Evolutionary conservation across 1,284 basidiomycete genomes (phyloP), one percentile per base, ranked within the genome.

Genomic region (Cryptococcus depauperatus): DNA sequence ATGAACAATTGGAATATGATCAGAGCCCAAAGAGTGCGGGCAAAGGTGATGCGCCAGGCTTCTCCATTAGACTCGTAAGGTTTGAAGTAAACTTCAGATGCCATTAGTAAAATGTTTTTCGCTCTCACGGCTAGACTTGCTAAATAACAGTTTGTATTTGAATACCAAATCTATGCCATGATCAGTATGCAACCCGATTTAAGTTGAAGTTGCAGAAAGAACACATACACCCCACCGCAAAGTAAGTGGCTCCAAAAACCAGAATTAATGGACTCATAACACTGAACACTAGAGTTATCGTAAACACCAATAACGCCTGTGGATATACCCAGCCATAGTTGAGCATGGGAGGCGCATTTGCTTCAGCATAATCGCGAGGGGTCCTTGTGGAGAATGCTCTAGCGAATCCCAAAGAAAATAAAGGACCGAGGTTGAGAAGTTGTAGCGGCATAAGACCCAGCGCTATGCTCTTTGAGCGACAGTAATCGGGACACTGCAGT

Each of bases 301-400:
- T 87, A 70, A 97, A 98, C 59, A 98, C 83, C 35, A 98, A 77
- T 48, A 98, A 85, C 2, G 91, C 87, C 64, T 95, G 90, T 0
- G 92, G 92, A 64, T 96, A 93, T 7, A 93, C 84, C 58, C 69
- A 70, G 45, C 91, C 91, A 56, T 95, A 92, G 68, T 95, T 91
- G 68, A 97, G 84, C 81, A 89, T 87, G 0, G 93, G 91, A 10
- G 93, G 92, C 0, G 90, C 88, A 61, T 97, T 95, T n/a, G 95
- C 76, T 68, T 95, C 91, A 8, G 92, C 92, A 58, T 83, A 92
- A 61, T 97, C 89, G 75, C 90, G 75, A 2, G 90, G 90, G 1
- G 90, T 92, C 35, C 61, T 61, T 1, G 87, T 89, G 50, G 80
- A 73, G 54, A 91, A 83, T 26, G 82, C 68, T 23, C 83, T 77